Percentiles rank a stretch among this genome's conserved stretches.
These are phyloP conservation scores for Candida pini DNA, from an alignment of 805 yeast genomes.

Conservation along the genomic window DNA sequence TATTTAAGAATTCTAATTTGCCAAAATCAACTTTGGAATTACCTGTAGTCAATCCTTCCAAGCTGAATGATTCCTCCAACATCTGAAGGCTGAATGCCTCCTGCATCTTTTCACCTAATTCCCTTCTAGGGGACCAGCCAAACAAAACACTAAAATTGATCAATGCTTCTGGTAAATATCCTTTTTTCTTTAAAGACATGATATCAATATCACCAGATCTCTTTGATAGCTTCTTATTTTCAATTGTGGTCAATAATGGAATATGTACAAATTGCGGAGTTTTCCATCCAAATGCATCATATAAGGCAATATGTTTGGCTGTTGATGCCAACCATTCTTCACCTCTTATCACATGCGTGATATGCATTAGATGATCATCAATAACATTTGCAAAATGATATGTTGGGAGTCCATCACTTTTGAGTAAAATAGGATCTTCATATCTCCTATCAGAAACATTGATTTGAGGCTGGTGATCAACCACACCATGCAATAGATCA, in stretches of 20 bases:
- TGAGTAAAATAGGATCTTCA: constrained; percentile 85
- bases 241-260: constrained; percentile 72
- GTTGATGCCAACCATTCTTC: constrained; percentile 98
- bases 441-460: constrained; percentile 65
- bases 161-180: constrained; percentile 81
- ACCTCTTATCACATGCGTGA: constrained; percentile 93
- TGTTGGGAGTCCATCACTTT: constrained; percentile 94
- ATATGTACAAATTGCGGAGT: constrained; percentile 84
- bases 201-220: constrained; percentile 80
- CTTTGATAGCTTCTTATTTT: constrained; percentile 77
- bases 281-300: constrained; percentile 79
- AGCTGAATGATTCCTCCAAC: constrained; percentile 49
- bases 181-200: constrained; percentile 47
- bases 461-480: constrained; percentile 75
- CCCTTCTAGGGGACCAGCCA: constrained; percentile 89
- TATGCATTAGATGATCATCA: constrained; percentile 89
- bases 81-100: constrained; percentile 51
- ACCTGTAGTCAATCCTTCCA: constrained; percentile 81
- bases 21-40: constrained; percentile 84
- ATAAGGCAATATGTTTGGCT: constrained; percentile 86
- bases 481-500: constrained; percentile 74
- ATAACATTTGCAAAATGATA: constrained; percentile 95
- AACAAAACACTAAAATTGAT: constrained; percentile 82
- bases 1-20: constrained; percentile 75
- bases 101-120: constrained; percentile 38